These are phyloP conservation scores for Neonectria hederae DNA, from an alignment of 2,329 filamentous ascomycete species.

Conservation along the genomic window DNA sequence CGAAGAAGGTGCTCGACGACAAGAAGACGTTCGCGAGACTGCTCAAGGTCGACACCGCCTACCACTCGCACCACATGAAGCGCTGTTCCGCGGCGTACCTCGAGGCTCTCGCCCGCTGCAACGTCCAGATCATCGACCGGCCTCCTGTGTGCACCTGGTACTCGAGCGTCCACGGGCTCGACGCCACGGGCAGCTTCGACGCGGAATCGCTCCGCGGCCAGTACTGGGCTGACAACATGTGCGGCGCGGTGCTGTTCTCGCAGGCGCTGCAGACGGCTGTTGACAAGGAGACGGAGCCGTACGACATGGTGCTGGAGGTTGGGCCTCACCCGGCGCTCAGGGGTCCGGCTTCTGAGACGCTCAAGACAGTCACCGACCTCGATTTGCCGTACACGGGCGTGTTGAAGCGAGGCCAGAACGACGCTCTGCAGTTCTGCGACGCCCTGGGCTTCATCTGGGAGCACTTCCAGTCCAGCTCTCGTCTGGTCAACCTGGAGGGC, in stretches of 20 bases:
- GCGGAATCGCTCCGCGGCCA: neutral
- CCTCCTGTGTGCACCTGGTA: constrained; percentile 23
- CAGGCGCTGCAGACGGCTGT: constrained; percentile 27
- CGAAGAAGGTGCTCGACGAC: constrained; percentile 30
- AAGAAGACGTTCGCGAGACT: constrained; percentile 36
- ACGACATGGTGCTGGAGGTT: constrained; percentile 47
- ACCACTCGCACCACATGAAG: constrained; percentile 61
- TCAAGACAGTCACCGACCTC: constrained; percentile 3
- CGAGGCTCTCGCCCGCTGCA: neutral
- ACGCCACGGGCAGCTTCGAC: constrained; percentile 13
- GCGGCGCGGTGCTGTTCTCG: constrained; percentile 35
- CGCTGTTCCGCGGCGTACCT: constrained; percentile 29
- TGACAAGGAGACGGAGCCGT: neutral
- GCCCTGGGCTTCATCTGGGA: constrained; percentile 32
- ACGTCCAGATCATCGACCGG: neutral
- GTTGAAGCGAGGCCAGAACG: constrained; percentile 31
- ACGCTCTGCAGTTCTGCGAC: constrained; percentile 24
- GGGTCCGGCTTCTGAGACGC: constrained; percentile 56
- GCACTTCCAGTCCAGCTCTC: constrained; percentile 9
- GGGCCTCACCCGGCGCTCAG: constrained; percentile 59
- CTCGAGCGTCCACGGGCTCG: constrained; percentile 43
- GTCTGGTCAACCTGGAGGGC: neutral
- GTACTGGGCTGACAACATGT: constrained; percentile 43
- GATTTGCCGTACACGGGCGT: constrained; percentile 18
- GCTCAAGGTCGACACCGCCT: constrained; percentile 56